Conservation (phyloP, 805 yeast genomes). For the Ogataea dorogensis region DNA sequence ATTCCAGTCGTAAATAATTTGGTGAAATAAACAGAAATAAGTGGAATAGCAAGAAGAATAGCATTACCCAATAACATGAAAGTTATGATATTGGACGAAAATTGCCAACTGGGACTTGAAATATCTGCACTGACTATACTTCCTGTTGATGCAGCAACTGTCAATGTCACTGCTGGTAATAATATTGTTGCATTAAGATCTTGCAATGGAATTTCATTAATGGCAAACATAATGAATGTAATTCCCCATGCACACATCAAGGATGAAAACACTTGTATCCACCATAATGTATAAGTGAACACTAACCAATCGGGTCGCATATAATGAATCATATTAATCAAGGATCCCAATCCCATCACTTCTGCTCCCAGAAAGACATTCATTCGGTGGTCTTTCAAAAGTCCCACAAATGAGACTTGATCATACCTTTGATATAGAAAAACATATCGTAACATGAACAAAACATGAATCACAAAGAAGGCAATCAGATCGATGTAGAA, state of each 20-base stretch:
- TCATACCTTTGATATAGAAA: slow-evolving; percentile 32
- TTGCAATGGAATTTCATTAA: slow-evolving; percentile 32
- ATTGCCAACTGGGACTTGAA: slow-evolving; percentile 33
- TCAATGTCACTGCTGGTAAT: slow-evolving; percentile 76
- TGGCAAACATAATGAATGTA: slow-evolving; percentile 47
- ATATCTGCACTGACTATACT: slow-evolving; percentile 47
- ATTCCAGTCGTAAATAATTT: slow-evolving; percentile 56
- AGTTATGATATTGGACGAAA: slow-evolving; percentile 52
- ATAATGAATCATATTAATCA: slow-evolving; percentile 54
- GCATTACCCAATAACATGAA: slow-evolving; percentile 71
- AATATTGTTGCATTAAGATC: slow-evolving; percentile 57
- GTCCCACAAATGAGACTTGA: slow-evolving; percentile 20
- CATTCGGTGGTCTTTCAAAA: slow-evolving; percentile 42
- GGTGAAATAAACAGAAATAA: slow-evolving; percentile 58
- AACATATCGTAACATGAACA: slow-evolving; percentile 42
- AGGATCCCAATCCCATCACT: slow-evolving; percentile 75
- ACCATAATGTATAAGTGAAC: slow-evolving; percentile 66
- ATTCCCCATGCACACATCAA: slow-evolving; percentile 61
- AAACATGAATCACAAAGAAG: slow-evolving; percentile 41
- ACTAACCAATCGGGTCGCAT: slow-evolving; percentile 44
- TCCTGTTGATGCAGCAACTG: slow-evolving; percentile 75
- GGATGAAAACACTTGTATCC: slow-evolving; percentile 59
- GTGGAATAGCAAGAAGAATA: slow-evolving; percentile 53
- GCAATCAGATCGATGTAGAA: slow-evolving; percentile 57
- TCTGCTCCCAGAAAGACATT: slow-evolving; percentile 73